Evolutionary conservation across 192 early-diverging fungal genomes (phyloP).

Genomic region (Coemansia sp.): DNA sequence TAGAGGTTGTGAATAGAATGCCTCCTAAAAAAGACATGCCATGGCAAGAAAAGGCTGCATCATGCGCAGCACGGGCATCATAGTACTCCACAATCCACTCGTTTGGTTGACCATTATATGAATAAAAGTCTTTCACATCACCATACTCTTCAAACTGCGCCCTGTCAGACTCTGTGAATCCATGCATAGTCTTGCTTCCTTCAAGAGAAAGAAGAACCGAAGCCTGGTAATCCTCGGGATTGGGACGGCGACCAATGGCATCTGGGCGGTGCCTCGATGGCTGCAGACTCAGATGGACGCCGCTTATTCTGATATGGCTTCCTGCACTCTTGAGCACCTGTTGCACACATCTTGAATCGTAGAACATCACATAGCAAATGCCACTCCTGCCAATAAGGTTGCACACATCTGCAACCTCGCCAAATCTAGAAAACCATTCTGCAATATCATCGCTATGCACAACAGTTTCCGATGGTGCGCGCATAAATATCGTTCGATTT

Average conservation of each 20-base stretch:
- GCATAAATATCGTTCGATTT: constrained; percentile 42
- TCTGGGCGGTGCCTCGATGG: constrained; percentile 30
- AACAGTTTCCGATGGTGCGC: background rate
- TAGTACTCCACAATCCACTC: constrained; percentile 46
- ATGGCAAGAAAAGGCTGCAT: constrained; percentile 16
- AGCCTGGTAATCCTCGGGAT: constrained; percentile 19
- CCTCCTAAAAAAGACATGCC: constrained; percentile 9
- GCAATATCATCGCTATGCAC: background rate
- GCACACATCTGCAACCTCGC: constrained; percentile 29
- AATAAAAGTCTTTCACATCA: constrained; percentile 20
- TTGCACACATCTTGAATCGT: constrained; percentile 27
- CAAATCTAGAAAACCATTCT: constrained; percentile 23
- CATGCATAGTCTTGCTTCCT: background rate
- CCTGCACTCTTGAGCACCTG: constrained; percentile 4
- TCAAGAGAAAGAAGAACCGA: constrained; percentile 30
- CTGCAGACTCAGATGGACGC: background rate
- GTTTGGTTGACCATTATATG: constrained; percentile 5
- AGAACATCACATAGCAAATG: constrained; percentile 46
- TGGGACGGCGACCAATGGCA: constrained; percentile 11
- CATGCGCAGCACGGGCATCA: constrained; percentile 23
- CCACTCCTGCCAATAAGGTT: constrained; percentile 9
- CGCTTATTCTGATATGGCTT: constrained; percentile 13
- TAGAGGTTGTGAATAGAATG: constrained; percentile 24
- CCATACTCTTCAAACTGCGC: constrained; percentile 25
- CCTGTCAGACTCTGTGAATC: constrained; percentile 16